Evolutionary conservation across 176 grass and related monocot genomes (phyloP).

Genomic region (Bolboschoenus planiculmis): DNA sequence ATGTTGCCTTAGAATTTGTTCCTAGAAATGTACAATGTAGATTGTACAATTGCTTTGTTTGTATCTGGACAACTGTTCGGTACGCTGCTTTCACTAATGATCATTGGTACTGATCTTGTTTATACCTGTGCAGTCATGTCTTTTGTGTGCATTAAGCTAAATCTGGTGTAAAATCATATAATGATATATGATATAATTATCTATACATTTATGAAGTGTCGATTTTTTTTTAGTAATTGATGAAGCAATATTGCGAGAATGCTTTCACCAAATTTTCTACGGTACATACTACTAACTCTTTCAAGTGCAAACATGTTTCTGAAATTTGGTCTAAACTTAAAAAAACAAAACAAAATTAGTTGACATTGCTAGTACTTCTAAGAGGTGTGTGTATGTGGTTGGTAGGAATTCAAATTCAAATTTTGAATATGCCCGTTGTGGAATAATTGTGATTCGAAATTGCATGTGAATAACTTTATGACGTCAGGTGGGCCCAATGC

Average conservation of each 20-base stretch:
- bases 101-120: too few relatives aligned
- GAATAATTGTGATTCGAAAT: neutral
- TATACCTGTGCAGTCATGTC: neutral
- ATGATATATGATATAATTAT: neutral
- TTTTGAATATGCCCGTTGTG: slow-evolving; percentile 1
- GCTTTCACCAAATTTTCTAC: neutral
- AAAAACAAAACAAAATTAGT: neutral
- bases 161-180: neutral
- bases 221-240: too few relatives aligned
- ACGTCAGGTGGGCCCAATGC: neutral
- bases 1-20: neutral
- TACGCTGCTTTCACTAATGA: slow-evolving; percentile 30
- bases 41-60: slow-evolving; percentile 12
- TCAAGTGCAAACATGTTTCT: neutral
- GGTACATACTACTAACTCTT: neutral
- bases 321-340: neutral
- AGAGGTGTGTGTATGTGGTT: neutral
- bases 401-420: slow-evolving; percentile 5
- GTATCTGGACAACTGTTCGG: slow-evolving; percentile 8
- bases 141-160: neutral
- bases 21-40: neutral
- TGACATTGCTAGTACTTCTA: too few relatives aligned
- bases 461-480: neutral
- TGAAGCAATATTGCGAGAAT: neutral
- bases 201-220: neutral